Evolutionary conservation across 1,139 yeast genomes (phyloP).

Genomic region (Pneumocystis canis): DNA sequence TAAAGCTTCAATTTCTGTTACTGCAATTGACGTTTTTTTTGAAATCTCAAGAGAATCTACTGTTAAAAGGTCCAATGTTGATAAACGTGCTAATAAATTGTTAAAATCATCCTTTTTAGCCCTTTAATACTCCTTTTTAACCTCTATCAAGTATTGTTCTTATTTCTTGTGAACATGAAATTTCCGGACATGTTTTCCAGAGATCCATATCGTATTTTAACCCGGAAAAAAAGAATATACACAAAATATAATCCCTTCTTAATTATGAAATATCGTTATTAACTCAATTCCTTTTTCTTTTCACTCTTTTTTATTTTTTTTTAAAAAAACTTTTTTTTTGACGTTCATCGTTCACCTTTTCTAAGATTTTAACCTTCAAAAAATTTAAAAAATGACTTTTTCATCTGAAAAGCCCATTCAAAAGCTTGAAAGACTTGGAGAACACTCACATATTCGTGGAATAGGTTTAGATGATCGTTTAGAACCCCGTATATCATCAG

Average conservation of each 20-base stretch:
- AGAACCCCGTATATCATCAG: conserved; percentile 62
- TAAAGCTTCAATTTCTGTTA: background rate
- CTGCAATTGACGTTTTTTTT: conserved; percentile 3
- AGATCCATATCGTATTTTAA: background rate
- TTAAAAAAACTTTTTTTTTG: background rate
- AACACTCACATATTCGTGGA: conserved; percentile 93
- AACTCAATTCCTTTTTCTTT: background rate
- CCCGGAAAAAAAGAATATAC: background rate
- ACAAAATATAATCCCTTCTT: no score
- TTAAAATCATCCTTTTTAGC: background rate
- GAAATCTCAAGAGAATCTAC: conserved; percentile 10
- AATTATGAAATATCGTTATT: no score
- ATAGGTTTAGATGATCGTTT: conserved; percentile 67
- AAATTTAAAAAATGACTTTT: background rate
- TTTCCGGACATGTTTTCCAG: background rate
- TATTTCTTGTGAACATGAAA: background rate
- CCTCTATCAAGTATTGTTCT: background rate
- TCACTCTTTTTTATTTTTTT: background rate
- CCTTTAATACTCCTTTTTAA: background rate
- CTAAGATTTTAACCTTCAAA: background rate
- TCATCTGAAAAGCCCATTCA: background rate
- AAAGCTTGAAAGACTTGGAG: conserved; percentile 38
- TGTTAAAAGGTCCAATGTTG: conserved; percentile 7
- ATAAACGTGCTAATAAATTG: conserved; percentile 16
- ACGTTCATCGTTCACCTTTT: background rate